phyloP scores from a whole-genome alignment of 768 basidiomycete genomes.

The Pisolithus orientalis region DNA sequence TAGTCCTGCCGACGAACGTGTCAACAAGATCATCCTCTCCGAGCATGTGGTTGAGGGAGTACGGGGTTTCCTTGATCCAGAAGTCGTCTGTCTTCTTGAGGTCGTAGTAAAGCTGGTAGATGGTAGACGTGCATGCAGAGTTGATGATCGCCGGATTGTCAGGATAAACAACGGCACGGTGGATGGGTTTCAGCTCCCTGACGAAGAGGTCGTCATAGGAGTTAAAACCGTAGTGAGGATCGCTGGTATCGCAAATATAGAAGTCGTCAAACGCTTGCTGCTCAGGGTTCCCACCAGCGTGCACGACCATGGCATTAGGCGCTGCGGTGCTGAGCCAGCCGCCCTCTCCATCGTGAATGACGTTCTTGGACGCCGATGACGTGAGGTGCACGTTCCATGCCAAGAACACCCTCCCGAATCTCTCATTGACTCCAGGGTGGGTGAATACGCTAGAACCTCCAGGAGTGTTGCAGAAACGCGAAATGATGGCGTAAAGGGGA shows the following conservation, averaged over 20 bases:
- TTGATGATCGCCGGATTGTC: conserved; percentile 32
- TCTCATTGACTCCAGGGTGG: conserved; percentile 38
- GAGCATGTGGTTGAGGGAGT: conserved; percentile 55
- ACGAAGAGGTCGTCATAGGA: conserved; percentile 57
- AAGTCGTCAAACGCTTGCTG: conserved; percentile 27
- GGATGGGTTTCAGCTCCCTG: conserved; percentile 31
- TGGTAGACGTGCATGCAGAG: conserved; percentile 48
- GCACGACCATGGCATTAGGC: conserved; percentile 1
- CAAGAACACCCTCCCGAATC: conserved; percentile 43
- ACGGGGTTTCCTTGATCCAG: conserved; percentile 58
- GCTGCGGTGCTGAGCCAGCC: conserved; percentile 46
- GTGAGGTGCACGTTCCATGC: conserved; percentile 44
- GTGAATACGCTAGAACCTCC: conserved; percentile 24
- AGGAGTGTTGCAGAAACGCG: neutral
- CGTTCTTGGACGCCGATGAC: conserved; percentile 36
- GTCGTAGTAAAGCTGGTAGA: conserved; percentile 35
- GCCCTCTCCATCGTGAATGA: conserved; percentile 33
- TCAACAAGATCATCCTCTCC: conserved; percentile 32
- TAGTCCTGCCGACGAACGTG: conserved; percentile 43
- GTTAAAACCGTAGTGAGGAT: conserved; percentile 36
- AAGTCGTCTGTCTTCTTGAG: conserved; percentile 41
- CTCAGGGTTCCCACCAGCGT: conserved; percentile 8
- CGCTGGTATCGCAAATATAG: conserved; percentile 36
- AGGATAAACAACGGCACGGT: conserved; percentile 34
- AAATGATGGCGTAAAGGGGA: neutral